Percentiles rank a stretch among this genome's conserved stretches.
These are phyloP conservation scores for Piper betle DNA, from an alignment of 164 flowering plant genomes.

Conservation along the genomic window DNA sequence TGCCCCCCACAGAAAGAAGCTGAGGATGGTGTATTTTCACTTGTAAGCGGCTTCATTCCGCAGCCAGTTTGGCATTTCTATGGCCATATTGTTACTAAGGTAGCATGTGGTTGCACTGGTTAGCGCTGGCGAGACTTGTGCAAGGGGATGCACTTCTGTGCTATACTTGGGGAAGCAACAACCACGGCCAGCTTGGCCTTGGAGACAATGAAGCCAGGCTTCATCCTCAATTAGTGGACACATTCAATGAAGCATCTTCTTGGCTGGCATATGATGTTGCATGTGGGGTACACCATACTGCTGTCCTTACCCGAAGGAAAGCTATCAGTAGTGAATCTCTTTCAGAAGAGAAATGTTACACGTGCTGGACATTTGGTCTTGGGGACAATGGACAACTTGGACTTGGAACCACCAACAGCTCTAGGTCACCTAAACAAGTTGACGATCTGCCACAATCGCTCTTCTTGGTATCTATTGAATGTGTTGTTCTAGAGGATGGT, in stretches of 20 bases:
- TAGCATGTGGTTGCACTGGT: slow-evolving; percentile 77
- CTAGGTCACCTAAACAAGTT: slow-evolving; percentile 39
- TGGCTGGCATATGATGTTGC: slow-evolving; percentile 58
- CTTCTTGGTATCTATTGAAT: slow-evolving; percentile 49
- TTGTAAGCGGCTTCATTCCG: slow-evolving; percentile 36
- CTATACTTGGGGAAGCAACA: slow-evolving; percentile 79
- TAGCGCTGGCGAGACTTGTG: slow-evolving; percentile 44
- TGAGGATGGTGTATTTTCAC: slow-evolving; percentile 26
- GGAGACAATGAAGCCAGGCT: slow-evolving; percentile 52
- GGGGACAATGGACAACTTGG: slow-evolving; percentile 95
- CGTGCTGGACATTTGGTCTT: slow-evolving; percentile 86
- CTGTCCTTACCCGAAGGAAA: slow-evolving; percentile 47
- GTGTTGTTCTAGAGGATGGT: slow-evolving; percentile 62
- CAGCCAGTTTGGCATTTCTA: slow-evolving; percentile 56
- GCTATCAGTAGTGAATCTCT: slow-evolving; percentile 12
- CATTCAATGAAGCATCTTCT: slow-evolving; percentile 32
- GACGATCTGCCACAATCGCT: slow-evolving; percentile 36
- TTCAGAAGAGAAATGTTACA: slow-evolving; percentile 21
- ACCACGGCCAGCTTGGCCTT: slow-evolving; percentile 73
- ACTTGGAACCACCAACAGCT: slow-evolving; percentile 57
- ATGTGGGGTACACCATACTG: slow-evolving; percentile 84
- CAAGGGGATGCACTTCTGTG: slow-evolving; percentile 45
- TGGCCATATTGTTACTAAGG: slow-evolving; percentile 78
- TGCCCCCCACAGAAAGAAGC: slow-evolving; percentile 31
- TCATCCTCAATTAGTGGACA: slow-evolving; percentile 41